Conservation (phyloP, 31 red algal species). For the Asparagopsis taxiformis region DNA sequence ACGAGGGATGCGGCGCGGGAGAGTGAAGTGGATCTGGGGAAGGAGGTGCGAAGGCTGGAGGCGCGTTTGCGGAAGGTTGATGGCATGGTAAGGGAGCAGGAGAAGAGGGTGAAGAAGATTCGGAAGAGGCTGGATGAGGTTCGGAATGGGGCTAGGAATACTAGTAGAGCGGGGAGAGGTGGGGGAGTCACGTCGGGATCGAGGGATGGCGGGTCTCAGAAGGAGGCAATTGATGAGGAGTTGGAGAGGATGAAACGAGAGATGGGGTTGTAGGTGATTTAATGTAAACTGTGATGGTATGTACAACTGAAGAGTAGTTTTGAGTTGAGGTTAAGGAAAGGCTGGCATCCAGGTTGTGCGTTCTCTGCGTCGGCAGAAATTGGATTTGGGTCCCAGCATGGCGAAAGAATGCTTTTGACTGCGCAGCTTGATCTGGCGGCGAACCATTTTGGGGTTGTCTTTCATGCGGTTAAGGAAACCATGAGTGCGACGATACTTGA, state of each 20-base stretch:
- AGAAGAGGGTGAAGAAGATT: slow-evolving; percentile 24
- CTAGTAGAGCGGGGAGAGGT: background rate
- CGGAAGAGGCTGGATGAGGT: slow-evolving; percentile 23
- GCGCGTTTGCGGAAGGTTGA: slow-evolving; percentile 15
- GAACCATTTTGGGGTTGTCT: slow-evolving; percentile 50
- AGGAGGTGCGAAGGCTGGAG: slow-evolving; percentile 26
- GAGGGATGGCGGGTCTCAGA: slow-evolving; percentile 2
- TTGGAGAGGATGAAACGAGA: slow-evolving; percentile 71
- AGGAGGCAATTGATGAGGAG: slow-evolving; percentile 69
- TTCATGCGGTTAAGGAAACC: slow-evolving; percentile 59
- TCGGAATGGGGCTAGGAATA: background rate
- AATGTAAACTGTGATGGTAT: too few relatives aligned
- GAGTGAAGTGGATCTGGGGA: slow-evolving; percentile 17
- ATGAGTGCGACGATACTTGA: slow-evolving; percentile 72
- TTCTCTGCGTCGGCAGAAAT: slow-evolving; percentile 39
- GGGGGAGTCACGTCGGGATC: background rate
- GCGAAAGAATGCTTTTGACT: slow-evolving; percentile 36
- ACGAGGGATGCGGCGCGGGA: slow-evolving; percentile 43
- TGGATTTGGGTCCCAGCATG: slow-evolving; percentile 44
- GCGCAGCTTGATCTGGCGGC: slow-evolving; percentile 23
- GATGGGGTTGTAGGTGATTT: slow-evolving; percentile 61
- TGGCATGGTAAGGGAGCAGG: slow-evolving; percentile 13
- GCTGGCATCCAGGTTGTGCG: slow-evolving; percentile 43
- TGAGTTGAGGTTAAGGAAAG: slow-evolving; percentile 71
- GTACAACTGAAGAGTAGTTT: too few relatives aligned